Percentiles rank a stretch among this genome's conserved stretches.
Conservation (phyloP, 371 early-diverging fungal species). For the Circinella umbellata region DNA sequence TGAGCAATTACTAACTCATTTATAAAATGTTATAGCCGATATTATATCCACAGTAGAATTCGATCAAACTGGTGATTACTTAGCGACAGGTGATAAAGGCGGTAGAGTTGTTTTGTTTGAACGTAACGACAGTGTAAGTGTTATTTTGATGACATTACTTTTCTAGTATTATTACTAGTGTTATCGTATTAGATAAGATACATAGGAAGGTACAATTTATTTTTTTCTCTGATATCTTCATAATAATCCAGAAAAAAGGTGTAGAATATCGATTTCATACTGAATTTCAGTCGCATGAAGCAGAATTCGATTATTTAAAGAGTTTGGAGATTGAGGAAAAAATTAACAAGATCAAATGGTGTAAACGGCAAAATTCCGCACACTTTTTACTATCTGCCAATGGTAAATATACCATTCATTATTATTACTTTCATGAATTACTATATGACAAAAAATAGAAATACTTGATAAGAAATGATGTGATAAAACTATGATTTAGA, state of each 20-base stretch:
- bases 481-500: conserved; percentile 47
- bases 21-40: conserved; percentile 66
- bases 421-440: no score
- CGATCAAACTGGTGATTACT: conserved; percentile 89
- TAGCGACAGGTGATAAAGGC: conserved; percentile 93
- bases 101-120: conserved; percentile 93
- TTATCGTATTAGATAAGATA: background rate
- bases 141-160: background rate
- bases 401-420: conserved; percentile 47
- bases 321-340: conserved; percentile 96
- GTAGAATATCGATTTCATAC: conserved; percentile 95
- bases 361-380: conserved; percentile 81
- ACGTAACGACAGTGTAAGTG: conserved; percentile 81
- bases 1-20: background rate
- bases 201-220: background rate
- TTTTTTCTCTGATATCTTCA: background rate
- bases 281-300: conserved; percentile 95
- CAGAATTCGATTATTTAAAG: conserved; percentile 96
- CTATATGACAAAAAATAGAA: no score
- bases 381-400: conserved; percentile 92
- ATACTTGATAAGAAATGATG: no score
- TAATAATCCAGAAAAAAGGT: conserved; percentile 73
- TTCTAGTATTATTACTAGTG: background rate
- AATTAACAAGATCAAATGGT: conserved; percentile 94
- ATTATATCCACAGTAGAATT: conserved; percentile 96